Conservation (phyloP, 1,284 basidiomycete species). For the Pseudomicrostroma phylloplanum region DNA sequence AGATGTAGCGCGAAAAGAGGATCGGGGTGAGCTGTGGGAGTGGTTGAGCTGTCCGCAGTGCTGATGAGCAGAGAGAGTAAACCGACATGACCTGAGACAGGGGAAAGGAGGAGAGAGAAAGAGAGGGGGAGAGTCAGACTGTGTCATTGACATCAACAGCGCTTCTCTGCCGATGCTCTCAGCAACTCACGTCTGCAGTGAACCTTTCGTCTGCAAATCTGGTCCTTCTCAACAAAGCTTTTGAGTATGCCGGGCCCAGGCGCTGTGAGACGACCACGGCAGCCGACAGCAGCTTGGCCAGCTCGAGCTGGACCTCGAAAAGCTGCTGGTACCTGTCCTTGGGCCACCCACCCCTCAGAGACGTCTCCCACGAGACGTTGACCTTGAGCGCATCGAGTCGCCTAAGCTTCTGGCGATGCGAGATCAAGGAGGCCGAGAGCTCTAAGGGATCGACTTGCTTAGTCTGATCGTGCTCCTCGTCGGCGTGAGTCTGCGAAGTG, state of each 20-base stretch:
- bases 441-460: constrained; percentile 5
- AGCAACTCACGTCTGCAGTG: constrained; percentile 60
- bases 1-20: constrained; percentile 11
- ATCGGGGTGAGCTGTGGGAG: constrained; percentile 60
- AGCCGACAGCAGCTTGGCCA: constrained; percentile 59
- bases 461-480: background rate
- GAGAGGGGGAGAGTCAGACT: constrained; percentile 3
- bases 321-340: constrained; percentile 34
- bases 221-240: constrained; percentile 68
- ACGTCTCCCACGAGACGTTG: constrained; percentile 50
- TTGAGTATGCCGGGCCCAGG: constrained; percentile 29
- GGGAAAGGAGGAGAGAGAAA: background rate
- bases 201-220: constrained; percentile 72
- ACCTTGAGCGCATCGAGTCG: constrained; percentile 51
- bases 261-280: constrained; percentile 24
- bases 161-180: background rate
- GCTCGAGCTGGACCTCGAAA: constrained; percentile 28
- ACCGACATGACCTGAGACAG: constrained; percentile 40
- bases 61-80: constrained; percentile 53
- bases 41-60: constrained; percentile 67
- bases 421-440: constrained; percentile 19
- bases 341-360: constrained; percentile 43
- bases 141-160: constrained; percentile 64
- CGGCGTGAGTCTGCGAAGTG: constrained; percentile 9
- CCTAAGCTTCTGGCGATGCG: constrained; percentile 50